Conservation (phyloP, 805 yeast species). For the Pichia nanzhaoensis region DNA sequence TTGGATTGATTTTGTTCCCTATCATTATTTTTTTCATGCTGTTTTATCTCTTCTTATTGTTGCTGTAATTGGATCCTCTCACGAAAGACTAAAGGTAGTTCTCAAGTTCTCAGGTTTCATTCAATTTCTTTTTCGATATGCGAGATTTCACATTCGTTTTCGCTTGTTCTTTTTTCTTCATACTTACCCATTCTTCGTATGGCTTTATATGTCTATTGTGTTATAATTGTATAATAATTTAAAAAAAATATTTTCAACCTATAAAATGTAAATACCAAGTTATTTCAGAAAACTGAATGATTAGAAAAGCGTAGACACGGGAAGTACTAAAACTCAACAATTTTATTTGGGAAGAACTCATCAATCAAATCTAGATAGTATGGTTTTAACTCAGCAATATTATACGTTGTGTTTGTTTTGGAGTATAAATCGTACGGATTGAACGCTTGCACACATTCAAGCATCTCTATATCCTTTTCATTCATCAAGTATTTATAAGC, state of each 20-base stretch:
- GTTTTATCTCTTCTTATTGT: not conserved
- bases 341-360: conserved; percentile 54
- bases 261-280: not conserved
- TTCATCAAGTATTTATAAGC: conserved; percentile 62
- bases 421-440: conserved; percentile 66
- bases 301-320: not conserved
- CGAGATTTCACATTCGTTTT: not conserved
- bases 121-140: not conserved
- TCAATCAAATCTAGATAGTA: conserved; percentile 59
- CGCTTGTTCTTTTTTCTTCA: not conserved
- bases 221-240: conserved; percentile 1
- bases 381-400: conserved; percentile 45
- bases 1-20: not conserved
- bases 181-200: not conserved
- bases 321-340: conserved; percentile 43
- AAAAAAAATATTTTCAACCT: not conserved
- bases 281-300: not conserved
- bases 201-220: no score
- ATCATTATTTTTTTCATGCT: not conserved
- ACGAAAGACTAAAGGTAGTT: not conserved
- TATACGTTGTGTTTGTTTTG: conserved; percentile 43
- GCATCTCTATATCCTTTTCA: conserved; percentile 52
- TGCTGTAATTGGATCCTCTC: no score
- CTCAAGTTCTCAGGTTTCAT: not conserved
- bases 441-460: conserved; percentile 58